Percentiles rank a stretch among this genome's conserved stretches.
Conservation (phyloP, 139 green algal genomes). For the Haematococcus sp. region DNA sequence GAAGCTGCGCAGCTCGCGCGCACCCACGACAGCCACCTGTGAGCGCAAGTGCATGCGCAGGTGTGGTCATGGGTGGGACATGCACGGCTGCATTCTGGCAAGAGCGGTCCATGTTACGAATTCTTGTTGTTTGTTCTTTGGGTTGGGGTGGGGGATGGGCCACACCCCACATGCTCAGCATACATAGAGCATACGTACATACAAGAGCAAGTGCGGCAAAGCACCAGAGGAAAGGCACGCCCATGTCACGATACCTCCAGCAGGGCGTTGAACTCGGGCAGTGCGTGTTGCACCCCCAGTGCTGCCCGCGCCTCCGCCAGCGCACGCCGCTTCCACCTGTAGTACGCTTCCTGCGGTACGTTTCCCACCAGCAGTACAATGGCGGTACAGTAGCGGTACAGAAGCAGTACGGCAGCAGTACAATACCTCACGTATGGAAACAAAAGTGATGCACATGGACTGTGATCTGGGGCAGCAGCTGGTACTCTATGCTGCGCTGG, state of each 20-base stretch:
- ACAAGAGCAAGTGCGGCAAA: too few relatives aligned
- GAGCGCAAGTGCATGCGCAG: background rate
- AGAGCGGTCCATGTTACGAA: too few relatives aligned
- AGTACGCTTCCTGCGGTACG: background rate
- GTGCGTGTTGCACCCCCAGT: constrained; percentile 11
- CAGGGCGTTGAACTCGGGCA: constrained; percentile 24
- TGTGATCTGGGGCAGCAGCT: background rate
- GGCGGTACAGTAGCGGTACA: too few relatives aligned
- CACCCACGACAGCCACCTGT: background rate
- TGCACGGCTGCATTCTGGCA: too few relatives aligned
- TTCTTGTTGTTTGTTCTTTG: too few relatives aligned
- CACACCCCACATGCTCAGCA: background rate
- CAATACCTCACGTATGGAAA: background rate
- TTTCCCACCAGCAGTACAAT: too few relatives aligned
- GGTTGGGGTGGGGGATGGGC: too few relatives aligned
- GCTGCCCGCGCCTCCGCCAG: constrained; percentile 12
- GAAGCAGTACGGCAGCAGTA: too few relatives aligned
- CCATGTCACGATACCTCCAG: constrained; percentile 10
- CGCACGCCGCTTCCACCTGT: background rate
- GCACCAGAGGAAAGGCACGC: background rate
- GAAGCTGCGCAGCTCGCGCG: background rate
- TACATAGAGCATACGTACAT: too few relatives aligned
- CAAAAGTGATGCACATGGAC: background rate
- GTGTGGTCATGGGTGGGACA: too few relatives aligned
- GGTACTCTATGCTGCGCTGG: background rate